A percentile compares a stretch with the other conserved stretches of the same genome.
These are phyloP conservation scores for Polyplosphaeria fusca DNA, from an alignment of 495 filamentous ascomycete genomes.

Conservation along the genomic window DNA sequence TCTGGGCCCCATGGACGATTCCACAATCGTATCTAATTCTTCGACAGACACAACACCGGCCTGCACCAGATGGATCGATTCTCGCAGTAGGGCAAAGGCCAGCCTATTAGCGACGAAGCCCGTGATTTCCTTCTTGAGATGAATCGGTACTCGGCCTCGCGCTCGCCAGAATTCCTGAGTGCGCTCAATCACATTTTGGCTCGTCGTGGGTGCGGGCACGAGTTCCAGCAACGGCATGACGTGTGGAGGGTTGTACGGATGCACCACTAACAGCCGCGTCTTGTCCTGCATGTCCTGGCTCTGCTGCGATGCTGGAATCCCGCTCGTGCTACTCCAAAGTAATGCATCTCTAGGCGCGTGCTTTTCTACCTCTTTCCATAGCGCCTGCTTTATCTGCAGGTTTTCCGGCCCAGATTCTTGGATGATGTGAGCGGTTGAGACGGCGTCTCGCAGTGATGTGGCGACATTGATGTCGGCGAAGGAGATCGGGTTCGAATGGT, in stretches of 20 bases:
- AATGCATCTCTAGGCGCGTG: conserved; percentile 43
- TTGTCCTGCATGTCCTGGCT: conserved; percentile 42
- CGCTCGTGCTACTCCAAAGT: conserved; percentile 57
- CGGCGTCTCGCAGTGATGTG: conserved; percentile 43
- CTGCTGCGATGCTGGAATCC: conserved; percentile 54
- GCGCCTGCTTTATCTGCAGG: conserved; percentile 47
- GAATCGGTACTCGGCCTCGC: conserved; percentile 51
- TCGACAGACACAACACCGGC: conserved; percentile 35
- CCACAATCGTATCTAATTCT: conserved; percentile 44
- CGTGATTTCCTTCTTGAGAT: conserved; percentile 50
- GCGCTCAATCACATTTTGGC: conserved; percentile 41
- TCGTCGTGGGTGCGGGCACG: conserved; percentile 50
- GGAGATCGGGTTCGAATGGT: conserved; percentile 33
- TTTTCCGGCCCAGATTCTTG: conserved; percentile 61
- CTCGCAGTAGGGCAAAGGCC: conserved; percentile 41
- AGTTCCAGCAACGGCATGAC: conserved; percentile 62
- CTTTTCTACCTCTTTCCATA: conserved; percentile 51
- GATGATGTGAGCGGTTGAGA: conserved; percentile 49
- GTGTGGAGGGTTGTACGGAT: conserved; percentile 64
- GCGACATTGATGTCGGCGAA: conserved; percentile 39
- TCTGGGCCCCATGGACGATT: conserved; percentile 52
- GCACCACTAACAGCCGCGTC: conserved; percentile 52
- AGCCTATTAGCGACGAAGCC: conserved; percentile 43
- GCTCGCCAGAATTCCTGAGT: conserved; percentile 50
- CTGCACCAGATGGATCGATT: conserved; percentile 38